Evolutionary conservation across 352 stramenopile genomes (phyloP).

Genomic region (Hyphochytrium catenoides): DNA sequence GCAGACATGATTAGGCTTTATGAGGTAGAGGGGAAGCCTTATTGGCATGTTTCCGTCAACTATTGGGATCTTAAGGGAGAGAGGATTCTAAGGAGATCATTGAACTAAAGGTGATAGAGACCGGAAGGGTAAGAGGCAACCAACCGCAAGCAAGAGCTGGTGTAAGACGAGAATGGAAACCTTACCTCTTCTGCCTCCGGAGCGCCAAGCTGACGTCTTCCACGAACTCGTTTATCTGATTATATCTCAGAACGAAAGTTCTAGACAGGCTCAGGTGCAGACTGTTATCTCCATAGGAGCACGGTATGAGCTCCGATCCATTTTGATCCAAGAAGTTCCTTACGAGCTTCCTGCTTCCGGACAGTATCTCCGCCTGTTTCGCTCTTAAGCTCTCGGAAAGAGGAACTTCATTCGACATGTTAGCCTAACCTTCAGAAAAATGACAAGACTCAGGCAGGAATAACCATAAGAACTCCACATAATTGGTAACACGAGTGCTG

Average conservation of each 20-base stretch:
- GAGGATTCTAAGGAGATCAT: too few species aligned
- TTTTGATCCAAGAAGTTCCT: too few species aligned
- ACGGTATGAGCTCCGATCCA: too few species aligned
- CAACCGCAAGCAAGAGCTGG: too few species aligned
- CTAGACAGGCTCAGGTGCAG: constrained; percentile 45
- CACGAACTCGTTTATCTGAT: constrained; percentile 39
- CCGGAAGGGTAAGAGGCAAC: too few species aligned
- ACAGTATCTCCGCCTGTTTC: constrained; percentile 7
- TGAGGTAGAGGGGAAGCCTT: too few species aligned
- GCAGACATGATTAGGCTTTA: too few species aligned
- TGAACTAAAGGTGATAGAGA: too few species aligned
- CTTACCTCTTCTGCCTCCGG: constrained; percentile 34
- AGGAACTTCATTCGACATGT: constrained; percentile 11
- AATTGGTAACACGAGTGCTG: constrained; percentile 5
- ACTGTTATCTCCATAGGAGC: not conserved
- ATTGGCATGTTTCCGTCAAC: too few species aligned
- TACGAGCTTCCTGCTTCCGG: too few species aligned
- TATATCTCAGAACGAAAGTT: constrained; percentile 34
- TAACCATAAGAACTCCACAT: not conserved
- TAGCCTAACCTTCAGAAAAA: constrained; percentile 9
- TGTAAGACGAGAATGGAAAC: not conserved
- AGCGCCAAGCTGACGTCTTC: constrained; percentile 27
- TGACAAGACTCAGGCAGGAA: too few species aligned
- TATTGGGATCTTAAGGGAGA: too few species aligned
- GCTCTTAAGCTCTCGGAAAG: constrained; percentile 3